phyloP scores from a whole-genome alignment of 192 early-diverging fungal genomes.

The Gamsiella multidivaricata region DNA sequence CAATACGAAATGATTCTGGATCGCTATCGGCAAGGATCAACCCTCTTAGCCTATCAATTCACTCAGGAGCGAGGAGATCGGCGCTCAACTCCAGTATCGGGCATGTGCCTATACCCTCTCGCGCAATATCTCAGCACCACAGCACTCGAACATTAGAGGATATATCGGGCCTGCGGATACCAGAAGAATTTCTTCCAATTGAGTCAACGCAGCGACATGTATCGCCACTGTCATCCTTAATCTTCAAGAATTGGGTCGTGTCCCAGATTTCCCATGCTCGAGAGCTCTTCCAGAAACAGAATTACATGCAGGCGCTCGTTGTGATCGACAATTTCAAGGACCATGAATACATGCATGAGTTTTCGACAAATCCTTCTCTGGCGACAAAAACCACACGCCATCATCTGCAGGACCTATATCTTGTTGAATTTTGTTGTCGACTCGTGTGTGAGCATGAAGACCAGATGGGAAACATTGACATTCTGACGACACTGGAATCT shows the following conservation, averaged over 20 bases:
- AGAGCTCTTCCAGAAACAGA: slow-evolving; percentile 29
- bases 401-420: slow-evolving; percentile 30
- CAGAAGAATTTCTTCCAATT: slow-evolving; percentile 26
- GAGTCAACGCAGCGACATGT: slow-evolving; percentile 2
- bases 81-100: neutral
- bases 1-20: neutral
- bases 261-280: slow-evolving; percentile 19
- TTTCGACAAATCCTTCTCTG: neutral
- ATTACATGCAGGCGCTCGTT: slow-evolving; percentile 35
- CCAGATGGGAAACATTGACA: slow-evolving; percentile 8
- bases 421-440: slow-evolving; percentile 42
- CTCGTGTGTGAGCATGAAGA: slow-evolving; percentile 20
- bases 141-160: slow-evolving; percentile 24
- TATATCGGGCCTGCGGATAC: slow-evolving; percentile 24
- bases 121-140: slow-evolving; percentile 31
- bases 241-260: slow-evolving; percentile 32
- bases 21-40: neutral
- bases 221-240: neutral
- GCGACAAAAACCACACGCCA: slow-evolving; percentile 1
- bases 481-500: slow-evolving; percentile 9
- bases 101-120: slow-evolving; percentile 23
- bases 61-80: neutral
- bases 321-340: slow-evolving; percentile 27
- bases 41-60: neutral
- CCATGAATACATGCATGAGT: slow-evolving; percentile 22